A percentile compares a stretch with the other conserved stretches of the same genome.
These are phyloP conservation scores for Leucocoprinus leucothites DNA, from an alignment of 768 basidiomycete species.

Conservation along the genomic window DNA sequence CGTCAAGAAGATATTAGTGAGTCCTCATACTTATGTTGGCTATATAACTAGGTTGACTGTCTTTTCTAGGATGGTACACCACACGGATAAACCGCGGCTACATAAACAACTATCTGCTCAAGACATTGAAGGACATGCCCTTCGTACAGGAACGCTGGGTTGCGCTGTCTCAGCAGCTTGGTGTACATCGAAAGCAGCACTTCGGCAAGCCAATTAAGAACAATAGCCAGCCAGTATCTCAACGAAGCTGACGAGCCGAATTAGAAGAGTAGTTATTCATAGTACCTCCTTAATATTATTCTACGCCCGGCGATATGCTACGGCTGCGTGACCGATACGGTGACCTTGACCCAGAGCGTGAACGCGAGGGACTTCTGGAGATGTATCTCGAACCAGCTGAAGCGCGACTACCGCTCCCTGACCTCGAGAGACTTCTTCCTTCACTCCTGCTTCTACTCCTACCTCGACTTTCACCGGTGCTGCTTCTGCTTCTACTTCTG, in stretches of 20 bases:
- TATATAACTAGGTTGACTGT: conserved; percentile 6
- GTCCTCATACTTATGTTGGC: conserved; percentile 24
- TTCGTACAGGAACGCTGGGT: conserved; percentile 72
- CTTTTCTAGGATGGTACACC: conserved; percentile 70
- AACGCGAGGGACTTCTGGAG: conserved; percentile 63
- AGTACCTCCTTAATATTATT: conserved; percentile 15
- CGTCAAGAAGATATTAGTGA: conserved; percentile 80
- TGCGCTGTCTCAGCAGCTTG: conserved; percentile 57
- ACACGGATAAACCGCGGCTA: conserved; percentile 73
- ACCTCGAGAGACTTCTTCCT: conserved; percentile 28
- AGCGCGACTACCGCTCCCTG: conserved; percentile 19
- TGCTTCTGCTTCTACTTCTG: conserved; percentile 20
- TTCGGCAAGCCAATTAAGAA: conserved; percentile 40
- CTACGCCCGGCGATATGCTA: conserved; percentile 49
- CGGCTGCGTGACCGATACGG: conserved; percentile 47
- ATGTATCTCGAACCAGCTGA: conserved; percentile 53
- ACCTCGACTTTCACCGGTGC: conserved; percentile 18
- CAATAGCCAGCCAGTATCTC: too few species aligned
- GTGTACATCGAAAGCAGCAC: conserved; percentile 48
- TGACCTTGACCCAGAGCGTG: conserved; percentile 40
- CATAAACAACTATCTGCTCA: conserved; percentile 63
- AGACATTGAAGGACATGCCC: conserved; percentile 47
- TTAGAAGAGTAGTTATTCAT: background rate
- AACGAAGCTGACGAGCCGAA: too few species aligned
- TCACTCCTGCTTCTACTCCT: conserved; percentile 28